Percentiles rank a stretch among this genome's conserved stretches.
Conservation (phyloP, 2,329 filamentous ascomycete species). For the Daldinia eschscholtzii region DNA sequence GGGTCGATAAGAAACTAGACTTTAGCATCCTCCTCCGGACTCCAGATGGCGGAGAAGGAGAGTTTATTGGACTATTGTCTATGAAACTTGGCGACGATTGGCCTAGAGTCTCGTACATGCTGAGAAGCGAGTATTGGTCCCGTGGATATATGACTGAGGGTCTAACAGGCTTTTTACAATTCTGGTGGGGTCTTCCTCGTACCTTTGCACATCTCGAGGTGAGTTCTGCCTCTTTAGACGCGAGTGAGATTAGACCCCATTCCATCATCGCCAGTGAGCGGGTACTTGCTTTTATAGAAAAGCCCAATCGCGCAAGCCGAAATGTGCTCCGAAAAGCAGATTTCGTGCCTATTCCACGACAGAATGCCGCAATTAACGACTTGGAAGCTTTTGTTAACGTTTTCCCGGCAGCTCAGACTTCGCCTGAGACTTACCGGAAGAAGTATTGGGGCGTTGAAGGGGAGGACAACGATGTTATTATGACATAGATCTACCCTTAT, state of each 20-base stretch:
- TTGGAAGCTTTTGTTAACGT: too few species aligned
- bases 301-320: too few species aligned
- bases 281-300: background rate
- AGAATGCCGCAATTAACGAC: too few species aligned
- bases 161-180: background rate
- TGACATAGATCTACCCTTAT: too few species aligned
- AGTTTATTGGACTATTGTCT: background rate
- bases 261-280: background rate
- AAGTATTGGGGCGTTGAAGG: too few species aligned
- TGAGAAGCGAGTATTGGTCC: background rate
- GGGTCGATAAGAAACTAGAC: background rate
- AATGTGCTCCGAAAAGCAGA: too few species aligned
- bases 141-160: slow-evolving; percentile 1
- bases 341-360: too few species aligned
- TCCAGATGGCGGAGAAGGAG: background rate
- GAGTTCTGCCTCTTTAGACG: background rate
- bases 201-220: background rate
- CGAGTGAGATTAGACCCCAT: background rate
- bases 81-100: background rate
- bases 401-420: too few species aligned
- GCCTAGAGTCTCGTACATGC: background rate
- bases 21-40: background rate
- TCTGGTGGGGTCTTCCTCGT: slow-evolving; percentile 5
- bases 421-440: too few species aligned
- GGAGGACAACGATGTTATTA: too few species aligned